Percentiles rank a stretch among this genome's conserved stretches.
Conservation (phyloP, 495 filamentous ascomycete species). For the Tetracladium marchalianum region DNA sequence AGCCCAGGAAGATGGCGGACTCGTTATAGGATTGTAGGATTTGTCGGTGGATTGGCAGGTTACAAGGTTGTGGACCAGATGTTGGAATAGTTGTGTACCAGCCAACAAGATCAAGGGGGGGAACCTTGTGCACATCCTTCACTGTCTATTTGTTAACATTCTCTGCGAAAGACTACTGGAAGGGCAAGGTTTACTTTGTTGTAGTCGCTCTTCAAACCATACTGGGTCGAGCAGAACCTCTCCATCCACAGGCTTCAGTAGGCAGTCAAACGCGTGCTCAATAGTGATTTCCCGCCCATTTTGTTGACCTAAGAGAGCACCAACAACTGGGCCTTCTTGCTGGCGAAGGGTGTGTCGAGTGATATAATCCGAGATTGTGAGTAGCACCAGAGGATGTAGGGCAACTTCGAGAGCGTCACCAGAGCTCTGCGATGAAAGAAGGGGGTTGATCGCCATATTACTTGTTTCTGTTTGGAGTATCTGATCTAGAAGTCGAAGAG, state of each 20-base stretch:
- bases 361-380: constrained; percentile 95
- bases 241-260: constrained; percentile 40
- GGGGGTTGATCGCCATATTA: constrained; percentile 23
- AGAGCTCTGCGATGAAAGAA: constrained; percentile 41
- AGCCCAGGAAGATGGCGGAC: constrained; percentile 69
- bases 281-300: constrained; percentile 84
- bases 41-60: constrained; percentile 68
- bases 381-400: constrained; percentile 87
- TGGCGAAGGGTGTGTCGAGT: constrained; percentile 76
- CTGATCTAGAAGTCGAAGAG: no score
- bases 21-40: constrained; percentile 71
- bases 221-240: constrained; percentile 43
- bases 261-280: constrained; percentile 85
- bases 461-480: not conserved
- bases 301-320: constrained; percentile 81
- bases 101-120: constrained; percentile 78
- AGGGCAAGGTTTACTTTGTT: constrained; percentile 59
- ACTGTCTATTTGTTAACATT: constrained; percentile 34
- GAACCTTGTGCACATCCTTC: constrained; percentile 79
- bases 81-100: constrained; percentile 83
- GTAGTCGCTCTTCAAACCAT: constrained; percentile 74
- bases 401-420: constrained; percentile 74
- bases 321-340: constrained; percentile 66
- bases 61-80: constrained; percentile 53
- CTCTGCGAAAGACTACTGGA: not conserved